Percentiles rank a stretch among this genome's conserved stretches.
phyloP scores from a whole-genome alignment of 169 alveolate species.

The Plasmodium adleri region DNA sequence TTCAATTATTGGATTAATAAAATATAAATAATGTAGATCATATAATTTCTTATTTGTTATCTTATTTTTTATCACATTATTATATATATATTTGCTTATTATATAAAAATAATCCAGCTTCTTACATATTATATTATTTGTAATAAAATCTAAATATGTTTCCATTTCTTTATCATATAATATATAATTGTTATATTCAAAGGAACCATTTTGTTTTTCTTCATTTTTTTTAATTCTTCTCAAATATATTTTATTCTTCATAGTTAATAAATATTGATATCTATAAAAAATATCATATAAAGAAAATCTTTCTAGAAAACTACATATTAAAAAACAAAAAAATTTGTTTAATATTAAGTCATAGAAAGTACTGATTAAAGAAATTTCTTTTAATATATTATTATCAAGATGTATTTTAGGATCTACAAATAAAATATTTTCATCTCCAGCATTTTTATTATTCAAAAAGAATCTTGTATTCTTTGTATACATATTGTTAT shows the following conservation, averaged over 20 bases:
- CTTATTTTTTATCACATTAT: neutral
- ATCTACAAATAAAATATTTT: neutral
- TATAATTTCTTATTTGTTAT: too few relatives aligned
- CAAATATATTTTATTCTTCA: conserved; percentile 32
- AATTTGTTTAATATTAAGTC: conserved; percentile 24
- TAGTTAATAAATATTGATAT: conserved; percentile 21
- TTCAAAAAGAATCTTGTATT: neutral
- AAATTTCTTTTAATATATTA: conserved; percentile 24
- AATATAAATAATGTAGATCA: too few relatives aligned
- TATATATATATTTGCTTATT: conserved; percentile 24
- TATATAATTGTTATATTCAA: too few relatives aligned
- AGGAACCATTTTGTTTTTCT: neutral
- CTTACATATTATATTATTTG: conserved; percentile 23
- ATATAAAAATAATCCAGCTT: conserved; percentile 19
- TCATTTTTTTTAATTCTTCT: neutral
- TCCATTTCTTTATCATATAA: conserved; percentile 15
- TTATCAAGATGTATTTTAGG: too few relatives aligned
- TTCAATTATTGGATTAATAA: too few relatives aligned
- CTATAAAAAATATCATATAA: conserved; percentile 35
- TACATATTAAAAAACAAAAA: conserved; percentile 38
- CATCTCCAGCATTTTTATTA: neutral
- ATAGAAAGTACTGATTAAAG: conserved; percentile 24
- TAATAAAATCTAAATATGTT: conserved; percentile 52
- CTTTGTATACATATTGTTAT: conserved; percentile 20
- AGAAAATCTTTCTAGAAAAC: conserved; percentile 46